A percentile compares a stretch with the other conserved stretches of the same genome.
These are phyloP conservation scores for Paramarasmius palmivorus DNA, from an alignment of 1,284 basidiomycete genomes.

Conservation along the genomic window DNA sequence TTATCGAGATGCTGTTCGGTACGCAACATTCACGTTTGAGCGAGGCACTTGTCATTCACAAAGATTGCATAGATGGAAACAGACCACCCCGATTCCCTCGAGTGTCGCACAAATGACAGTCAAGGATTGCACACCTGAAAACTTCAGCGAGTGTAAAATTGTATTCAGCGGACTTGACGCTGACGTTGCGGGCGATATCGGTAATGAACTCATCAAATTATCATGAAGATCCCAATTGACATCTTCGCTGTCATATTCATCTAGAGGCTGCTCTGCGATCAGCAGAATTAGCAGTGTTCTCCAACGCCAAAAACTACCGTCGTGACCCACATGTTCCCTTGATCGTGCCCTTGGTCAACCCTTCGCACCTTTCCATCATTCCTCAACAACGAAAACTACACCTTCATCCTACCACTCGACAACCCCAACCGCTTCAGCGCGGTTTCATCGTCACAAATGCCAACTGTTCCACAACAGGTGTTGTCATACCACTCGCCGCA, in stretches of 20 bases:
- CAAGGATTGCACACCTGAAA: slow-evolving; percentile 75
- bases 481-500: slow-evolving; percentile 91
- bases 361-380: slow-evolving; percentile 84
- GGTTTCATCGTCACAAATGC: slow-evolving; percentile 99
- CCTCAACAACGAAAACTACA: slow-evolving; percentile 78
- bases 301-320: slow-evolving; percentile 97
- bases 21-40: neutral
- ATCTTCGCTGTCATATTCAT: neutral
- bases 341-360: slow-evolving; percentile 96
- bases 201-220: slow-evolving; percentile 47
- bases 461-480: slow-evolving; percentile 96
- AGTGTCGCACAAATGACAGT: slow-evolving; percentile 73
- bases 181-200: slow-evolving; percentile 93
- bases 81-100: slow-evolving; percentile 75
- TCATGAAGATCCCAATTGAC: slow-evolving; percentile 3
- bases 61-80: slow-evolving; percentile 77
- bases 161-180: slow-evolving; percentile 96
- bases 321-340: slow-evolving; percentile 95
- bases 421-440: slow-evolving; percentile 49
- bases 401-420: slow-evolving; percentile 47
- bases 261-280: slow-evolving; percentile 85
- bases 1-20: slow-evolving; percentile 67
- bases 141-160: slow-evolving; percentile 83
- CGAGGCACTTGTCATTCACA: neutral
- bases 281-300: slow-evolving; percentile 93